phyloP scores from a whole-genome alignment of 495 filamentous ascomycete genomes.

The Penicillium pulvis region DNA sequence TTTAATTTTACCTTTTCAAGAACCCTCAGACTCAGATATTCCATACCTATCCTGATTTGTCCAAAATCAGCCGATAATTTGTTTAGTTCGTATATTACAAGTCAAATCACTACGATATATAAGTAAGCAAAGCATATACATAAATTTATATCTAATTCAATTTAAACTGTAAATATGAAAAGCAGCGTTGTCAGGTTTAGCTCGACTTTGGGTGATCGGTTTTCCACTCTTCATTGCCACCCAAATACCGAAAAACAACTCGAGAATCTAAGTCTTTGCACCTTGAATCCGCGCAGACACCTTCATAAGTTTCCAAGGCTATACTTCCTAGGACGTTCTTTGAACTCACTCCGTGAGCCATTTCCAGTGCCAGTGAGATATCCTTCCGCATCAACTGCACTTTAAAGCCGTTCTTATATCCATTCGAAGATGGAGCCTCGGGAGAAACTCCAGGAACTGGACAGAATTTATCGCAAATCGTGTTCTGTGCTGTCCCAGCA shows the following conservation, averaged over 20 bases:
- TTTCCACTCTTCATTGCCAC: conserved; percentile 51
- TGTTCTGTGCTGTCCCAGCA: conserved; percentile 52
- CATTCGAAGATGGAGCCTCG: conserved; percentile 47
- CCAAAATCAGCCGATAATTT: no score
- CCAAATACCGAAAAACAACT: conserved; percentile 55
- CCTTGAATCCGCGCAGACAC: conserved; percentile 40
- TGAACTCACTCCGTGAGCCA: conserved; percentile 47
- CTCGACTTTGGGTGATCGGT: no score
- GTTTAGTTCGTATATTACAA: no score
- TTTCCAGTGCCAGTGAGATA: conserved; percentile 49
- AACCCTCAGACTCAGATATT: no score
- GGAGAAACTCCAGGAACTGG: conserved; percentile 54
- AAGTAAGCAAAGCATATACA: no score
- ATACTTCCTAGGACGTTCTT: conserved; percentile 40
- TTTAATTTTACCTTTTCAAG: no score
- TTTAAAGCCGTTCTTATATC: conserved; percentile 53
- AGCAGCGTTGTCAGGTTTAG: no score
- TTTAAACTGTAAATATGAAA: no score
- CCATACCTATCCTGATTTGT: no score
- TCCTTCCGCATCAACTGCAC: conserved; percentile 59
- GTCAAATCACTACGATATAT: no score
- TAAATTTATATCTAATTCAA: no score
- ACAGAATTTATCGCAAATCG: conserved; percentile 51
- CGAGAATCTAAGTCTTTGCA: conserved; percentile 53
- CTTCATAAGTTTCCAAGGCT: conserved; percentile 48